A percentile compares a stretch with the other conserved stretches of the same genome.
phyloP scores from a whole-genome alignment of 352 stramenopile species.

The Blastocystis sp. region DNA sequence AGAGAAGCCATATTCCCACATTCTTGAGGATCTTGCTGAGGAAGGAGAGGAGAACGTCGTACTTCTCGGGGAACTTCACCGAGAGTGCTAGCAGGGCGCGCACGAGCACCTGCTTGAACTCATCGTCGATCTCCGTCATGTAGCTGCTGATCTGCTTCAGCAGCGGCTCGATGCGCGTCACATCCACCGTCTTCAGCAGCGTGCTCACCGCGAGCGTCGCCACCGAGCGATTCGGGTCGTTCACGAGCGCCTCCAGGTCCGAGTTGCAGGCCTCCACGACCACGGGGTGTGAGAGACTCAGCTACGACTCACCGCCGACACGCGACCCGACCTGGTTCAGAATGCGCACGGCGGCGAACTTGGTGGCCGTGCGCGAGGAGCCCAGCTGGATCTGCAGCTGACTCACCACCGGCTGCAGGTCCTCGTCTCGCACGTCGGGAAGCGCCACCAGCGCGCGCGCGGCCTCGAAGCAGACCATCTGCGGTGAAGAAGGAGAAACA shows the following conservation, averaged over 20 bases:
- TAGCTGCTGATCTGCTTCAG: slow-evolving; percentile 89
- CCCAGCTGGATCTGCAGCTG: slow-evolving; percentile 86
- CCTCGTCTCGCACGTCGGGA: slow-evolving; percentile 79
- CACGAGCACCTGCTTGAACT: slow-evolving; percentile 98
- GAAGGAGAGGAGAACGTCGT: slow-evolving; percentile 90
- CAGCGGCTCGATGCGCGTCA: slow-evolving; percentile 64
- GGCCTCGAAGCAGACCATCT: slow-evolving; percentile 99
- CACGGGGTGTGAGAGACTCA: slow-evolving; percentile 79
- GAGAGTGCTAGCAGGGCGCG: slow-evolving; percentile 88
- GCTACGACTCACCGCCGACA: slow-evolving; percentile 58
- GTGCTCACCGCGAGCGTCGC: slow-evolving; percentile 96
- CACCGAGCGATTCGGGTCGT: slow-evolving; percentile 90
- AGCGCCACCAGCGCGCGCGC: slow-evolving; percentile 86
- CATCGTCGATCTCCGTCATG: slow-evolving; percentile 94
- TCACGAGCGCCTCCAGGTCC: slow-evolving; percentile 91
- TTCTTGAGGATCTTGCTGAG: slow-evolving; percentile 88
- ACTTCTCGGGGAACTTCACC: slow-evolving; percentile 92
- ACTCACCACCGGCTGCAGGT: slow-evolving; percentile 87
- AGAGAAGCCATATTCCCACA: slow-evolving; percentile 60
- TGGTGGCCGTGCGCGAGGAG: slow-evolving; percentile 82
- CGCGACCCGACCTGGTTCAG: slow-evolving; percentile 71
- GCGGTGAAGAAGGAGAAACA: neutral
- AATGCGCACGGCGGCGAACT: slow-evolving; percentile 88
- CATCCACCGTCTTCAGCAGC: slow-evolving; percentile 83
- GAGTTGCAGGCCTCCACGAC: slow-evolving; percentile 92